Evolutionary conservation across 257 asterid genomes (phyloP).

Genomic region (Marsdenia floribunda): DNA sequence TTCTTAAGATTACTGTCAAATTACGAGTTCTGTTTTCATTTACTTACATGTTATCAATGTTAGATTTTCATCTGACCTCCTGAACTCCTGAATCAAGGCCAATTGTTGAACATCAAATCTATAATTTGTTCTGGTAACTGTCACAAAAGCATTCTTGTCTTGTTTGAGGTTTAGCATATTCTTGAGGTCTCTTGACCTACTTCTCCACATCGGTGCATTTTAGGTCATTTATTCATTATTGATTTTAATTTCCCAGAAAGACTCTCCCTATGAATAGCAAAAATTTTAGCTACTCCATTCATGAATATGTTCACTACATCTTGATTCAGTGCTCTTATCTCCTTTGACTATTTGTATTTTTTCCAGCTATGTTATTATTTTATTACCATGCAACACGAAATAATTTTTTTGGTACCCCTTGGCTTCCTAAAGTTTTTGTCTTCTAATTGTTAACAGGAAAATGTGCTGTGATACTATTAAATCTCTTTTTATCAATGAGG

Average conservation of each 20-base stretch:
- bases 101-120: not conserved
- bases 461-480: conserved; percentile 58
- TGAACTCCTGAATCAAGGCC: not conserved
- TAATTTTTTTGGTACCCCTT: not conserved
- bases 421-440: conserved; percentile 1
- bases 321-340: not conserved
- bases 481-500: conserved; percentile 74
- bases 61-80: not conserved
- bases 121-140: not conserved
- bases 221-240: not conserved
- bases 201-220: not conserved
- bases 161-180: not conserved
- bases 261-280: not conserved
- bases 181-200: not conserved
- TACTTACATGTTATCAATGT: not conserved
- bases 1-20: not conserved
- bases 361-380: not conserved
- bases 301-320: not conserved
- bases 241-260: not conserved
- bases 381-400: not conserved
- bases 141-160: not conserved
- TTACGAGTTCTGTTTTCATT: not conserved
- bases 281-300: not conserved
- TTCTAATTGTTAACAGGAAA: conserved; percentile 45
- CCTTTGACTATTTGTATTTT: not conserved